phyloP scores from a whole-genome alignment of 176 grass and related monocot species.

The Ampelocalamus luodianensis region DNA sequence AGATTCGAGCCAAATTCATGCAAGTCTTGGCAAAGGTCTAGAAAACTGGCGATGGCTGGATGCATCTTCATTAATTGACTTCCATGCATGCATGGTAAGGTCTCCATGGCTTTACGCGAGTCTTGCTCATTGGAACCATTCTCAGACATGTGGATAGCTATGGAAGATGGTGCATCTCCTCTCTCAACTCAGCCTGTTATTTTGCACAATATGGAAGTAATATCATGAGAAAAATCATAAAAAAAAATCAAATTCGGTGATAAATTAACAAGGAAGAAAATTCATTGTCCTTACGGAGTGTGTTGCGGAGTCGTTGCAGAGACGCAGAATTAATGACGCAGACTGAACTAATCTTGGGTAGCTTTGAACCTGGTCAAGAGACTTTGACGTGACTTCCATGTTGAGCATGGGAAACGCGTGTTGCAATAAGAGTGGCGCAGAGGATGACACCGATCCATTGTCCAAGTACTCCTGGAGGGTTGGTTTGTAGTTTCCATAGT shows the following conservation, averaged over 20 bases:
- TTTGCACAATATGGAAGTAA: no score
- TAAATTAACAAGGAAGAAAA: no score
- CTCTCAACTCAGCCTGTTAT: conserved; percentile 47
- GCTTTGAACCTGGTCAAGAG: not conserved
- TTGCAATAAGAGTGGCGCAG: no score
- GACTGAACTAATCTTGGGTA: conserved; percentile 37
- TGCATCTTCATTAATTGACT: conserved; percentile 44
- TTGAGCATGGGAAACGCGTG: conserved; percentile 36
- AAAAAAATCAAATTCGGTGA: no score
- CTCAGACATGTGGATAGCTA: conserved; percentile 56
- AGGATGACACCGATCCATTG: no score
- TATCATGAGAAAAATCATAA: no score
- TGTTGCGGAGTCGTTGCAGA: conserved; percentile 16
- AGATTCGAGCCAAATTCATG: conserved; percentile 51
- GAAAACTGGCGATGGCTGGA: not conserved
- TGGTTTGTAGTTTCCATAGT: conserved; percentile 30
- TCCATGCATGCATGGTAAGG: conserved; percentile 33
- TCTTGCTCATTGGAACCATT: conserved; percentile 28
- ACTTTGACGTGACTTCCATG: not conserved
- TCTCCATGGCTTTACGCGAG: conserved; percentile 36
- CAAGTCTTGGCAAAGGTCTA: conserved; percentile 6
- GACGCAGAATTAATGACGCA: conserved; percentile 38
- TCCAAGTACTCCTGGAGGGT: conserved; percentile 26
- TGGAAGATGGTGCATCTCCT: conserved; percentile 57
- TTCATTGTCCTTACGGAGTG: no score